Percentiles rank a stretch among this genome's conserved stretches.
phyloP scores from a whole-genome alignment of 192 early-diverging fungal species.

The Backusella mclennaniae region DNA sequence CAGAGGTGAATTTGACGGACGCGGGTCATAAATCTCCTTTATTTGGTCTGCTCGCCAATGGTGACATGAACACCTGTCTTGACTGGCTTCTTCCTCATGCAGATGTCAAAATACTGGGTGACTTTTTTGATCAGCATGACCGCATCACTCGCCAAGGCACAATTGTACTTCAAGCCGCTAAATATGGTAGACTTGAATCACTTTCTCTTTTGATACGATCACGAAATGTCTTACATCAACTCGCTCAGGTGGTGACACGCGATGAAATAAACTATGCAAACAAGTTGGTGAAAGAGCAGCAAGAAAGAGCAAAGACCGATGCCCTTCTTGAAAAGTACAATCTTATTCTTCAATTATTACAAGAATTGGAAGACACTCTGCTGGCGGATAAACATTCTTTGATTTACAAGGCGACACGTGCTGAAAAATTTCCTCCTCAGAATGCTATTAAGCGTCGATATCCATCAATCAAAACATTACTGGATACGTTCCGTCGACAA shows the following conservation, averaged over 20 bases:
- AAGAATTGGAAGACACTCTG: neutral
- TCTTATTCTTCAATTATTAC: neutral
- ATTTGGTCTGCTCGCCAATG: constrained; percentile 35
- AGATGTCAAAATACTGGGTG: constrained; percentile 18
- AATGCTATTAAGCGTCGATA: neutral
- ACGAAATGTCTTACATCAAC: neutral
- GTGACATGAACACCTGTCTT: constrained; percentile 18
- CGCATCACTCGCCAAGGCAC: constrained; percentile 20
- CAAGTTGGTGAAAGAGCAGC: neutral
- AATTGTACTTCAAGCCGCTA: constrained; percentile 27
- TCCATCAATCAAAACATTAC: neutral
- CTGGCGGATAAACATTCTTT: neutral
- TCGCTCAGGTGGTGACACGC: neutral
- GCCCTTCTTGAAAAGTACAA: neutral
- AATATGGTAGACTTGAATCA: constrained; percentile 32
- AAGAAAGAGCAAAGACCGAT: too few species aligned
- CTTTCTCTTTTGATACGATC: constrained; percentile 14
- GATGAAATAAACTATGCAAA: constrained; percentile 8
- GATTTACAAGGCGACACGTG: neutral
- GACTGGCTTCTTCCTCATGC: constrained; percentile 32
- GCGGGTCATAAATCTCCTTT: constrained; percentile 24
- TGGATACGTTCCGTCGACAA: neutral
- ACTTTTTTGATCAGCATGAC: constrained; percentile 22
- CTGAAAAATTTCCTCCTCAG: neutral
- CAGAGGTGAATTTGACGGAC: constrained; percentile 31